These are phyloP conservation scores for Debaryomyces sp. DNA, from an alignment of 1,139 yeast species.

Conservation along the genomic window DNA sequence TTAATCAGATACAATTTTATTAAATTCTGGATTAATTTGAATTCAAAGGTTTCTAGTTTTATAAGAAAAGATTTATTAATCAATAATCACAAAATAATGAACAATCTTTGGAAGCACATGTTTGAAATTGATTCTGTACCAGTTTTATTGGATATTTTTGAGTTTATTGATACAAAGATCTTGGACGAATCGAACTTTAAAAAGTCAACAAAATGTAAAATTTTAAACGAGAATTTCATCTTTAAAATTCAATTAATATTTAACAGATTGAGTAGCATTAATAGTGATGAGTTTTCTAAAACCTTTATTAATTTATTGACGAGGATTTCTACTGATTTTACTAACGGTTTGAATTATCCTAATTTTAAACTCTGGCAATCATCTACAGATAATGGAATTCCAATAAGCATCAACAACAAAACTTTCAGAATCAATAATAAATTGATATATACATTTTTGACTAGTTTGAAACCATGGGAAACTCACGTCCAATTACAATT, in stretches of 20 bases:
- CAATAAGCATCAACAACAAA: slow-evolving; percentile 45
- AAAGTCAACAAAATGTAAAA: slow-evolving; percentile 70
- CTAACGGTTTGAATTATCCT: slow-evolving; percentile 63
- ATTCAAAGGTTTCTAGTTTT: slow-evolving; percentile 50
- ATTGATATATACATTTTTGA: slow-evolving; percentile 62
- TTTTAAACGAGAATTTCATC: slow-evolving; percentile 78
- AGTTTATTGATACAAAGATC: slow-evolving; percentile 52
- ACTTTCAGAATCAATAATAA: slow-evolving; percentile 66
- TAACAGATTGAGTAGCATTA: slow-evolving; percentile 26
- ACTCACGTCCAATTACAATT: slow-evolving; percentile 63
- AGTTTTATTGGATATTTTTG: slow-evolving; percentile 43
- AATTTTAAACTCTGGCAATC: slow-evolving; percentile 60
- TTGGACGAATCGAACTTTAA: slow-evolving; percentile 63
- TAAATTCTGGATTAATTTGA: slow-evolving; percentile 59
- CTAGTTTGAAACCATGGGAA: slow-evolving; percentile 80
- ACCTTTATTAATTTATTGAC: slow-evolving; percentile 53
- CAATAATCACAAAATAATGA: slow-evolving; percentile 59
- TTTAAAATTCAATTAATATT: slow-evolving; percentile 59
- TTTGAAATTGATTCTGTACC: slow-evolving; percentile 53
- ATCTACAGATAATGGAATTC: slow-evolving; percentile 24
- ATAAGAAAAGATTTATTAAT: slow-evolving; percentile 64
- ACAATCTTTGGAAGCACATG: slow-evolving; percentile 66
- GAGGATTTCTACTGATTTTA: slow-evolving; percentile 51
- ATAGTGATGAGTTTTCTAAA: slow-evolving; percentile 26
- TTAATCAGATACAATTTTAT: slow-evolving; percentile 61